These are phyloP conservation scores for Dioscorea alata DNA, from an alignment of 106 monocot species.

Conservation along the genomic window DNA sequence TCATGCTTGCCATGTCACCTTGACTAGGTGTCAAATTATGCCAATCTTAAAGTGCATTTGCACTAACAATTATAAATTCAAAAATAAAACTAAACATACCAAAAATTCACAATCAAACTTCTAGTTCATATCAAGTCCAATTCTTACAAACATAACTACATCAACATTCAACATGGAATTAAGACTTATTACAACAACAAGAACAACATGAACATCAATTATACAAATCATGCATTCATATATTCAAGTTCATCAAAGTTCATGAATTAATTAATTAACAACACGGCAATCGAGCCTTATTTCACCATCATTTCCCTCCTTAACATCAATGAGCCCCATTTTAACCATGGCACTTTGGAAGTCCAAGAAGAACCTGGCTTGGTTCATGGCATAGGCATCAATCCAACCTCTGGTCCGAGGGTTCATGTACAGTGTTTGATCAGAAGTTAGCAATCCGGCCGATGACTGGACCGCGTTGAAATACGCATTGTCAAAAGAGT, in stretches of 20 bases:
- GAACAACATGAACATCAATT: neutral
- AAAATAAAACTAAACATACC: too few relatives aligned
- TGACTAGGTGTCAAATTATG: too few relatives aligned
- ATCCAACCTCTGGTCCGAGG: conserved; percentile 37
- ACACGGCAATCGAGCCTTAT: conserved; percentile 53
- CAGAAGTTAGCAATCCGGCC: conserved; percentile 53
- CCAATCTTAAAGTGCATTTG: too few relatives aligned
- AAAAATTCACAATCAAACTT: too few relatives aligned
- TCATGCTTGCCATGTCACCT: too few relatives aligned
- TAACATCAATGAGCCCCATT: conserved; percentile 75
- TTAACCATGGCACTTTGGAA: conserved; percentile 69
- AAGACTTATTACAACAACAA: neutral
- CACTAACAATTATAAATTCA: too few relatives aligned
- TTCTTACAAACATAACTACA: neutral
- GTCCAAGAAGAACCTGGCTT: conserved; percentile 55
- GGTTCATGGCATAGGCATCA: conserved; percentile 48
- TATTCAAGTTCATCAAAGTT: neutral
- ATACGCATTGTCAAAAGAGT: conserved; percentile 58
- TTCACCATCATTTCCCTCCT: conserved; percentile 51
- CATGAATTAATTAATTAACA: conserved; percentile 70
- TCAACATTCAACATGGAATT: neutral
- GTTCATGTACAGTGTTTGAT: conserved; percentile 44
- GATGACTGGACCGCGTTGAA: conserved; percentile 32
- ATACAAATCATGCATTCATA: too few relatives aligned
- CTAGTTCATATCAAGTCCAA: too few relatives aligned